Conservation (phyloP, 2,329 filamentous ascomycete species). For the Aspergillus fischeri region DNA sequence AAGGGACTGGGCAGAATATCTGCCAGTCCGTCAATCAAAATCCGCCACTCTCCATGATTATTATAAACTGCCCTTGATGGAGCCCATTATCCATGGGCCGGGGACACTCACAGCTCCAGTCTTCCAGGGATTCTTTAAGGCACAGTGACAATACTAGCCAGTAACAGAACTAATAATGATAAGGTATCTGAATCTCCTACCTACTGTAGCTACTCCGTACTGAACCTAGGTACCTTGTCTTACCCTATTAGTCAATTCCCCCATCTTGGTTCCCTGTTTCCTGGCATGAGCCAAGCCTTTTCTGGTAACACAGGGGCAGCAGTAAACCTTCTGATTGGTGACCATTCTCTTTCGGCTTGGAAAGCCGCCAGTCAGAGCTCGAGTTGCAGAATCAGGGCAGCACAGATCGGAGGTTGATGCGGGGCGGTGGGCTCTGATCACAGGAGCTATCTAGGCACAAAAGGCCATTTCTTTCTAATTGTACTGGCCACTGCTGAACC, state of each 20-base stretch:
- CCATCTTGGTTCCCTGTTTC: not conserved
- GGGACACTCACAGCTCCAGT: not conserved
- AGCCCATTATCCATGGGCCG: not conserved
- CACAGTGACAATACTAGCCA: too few species aligned
- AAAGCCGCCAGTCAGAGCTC: conserved; percentile 2
- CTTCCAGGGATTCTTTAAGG: too few species aligned
- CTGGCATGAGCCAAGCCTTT: not conserved
- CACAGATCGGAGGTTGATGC: not conserved
- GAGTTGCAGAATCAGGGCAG: not conserved
- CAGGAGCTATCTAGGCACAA: too few species aligned
- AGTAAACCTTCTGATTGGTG: too few species aligned
- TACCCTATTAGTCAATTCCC: not conserved
- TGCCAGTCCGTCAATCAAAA: too few species aligned
- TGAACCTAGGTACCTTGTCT: not conserved
- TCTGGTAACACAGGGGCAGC: not conserved
- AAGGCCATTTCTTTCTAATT: too few species aligned
- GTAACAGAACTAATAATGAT: too few species aligned
- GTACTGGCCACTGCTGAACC: not conserved
- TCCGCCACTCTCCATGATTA: too few species aligned
- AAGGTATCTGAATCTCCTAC: too few species aligned
- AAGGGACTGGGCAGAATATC: not conserved
- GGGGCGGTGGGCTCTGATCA: not conserved
- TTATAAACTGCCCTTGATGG: too few species aligned
- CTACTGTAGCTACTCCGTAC: too few species aligned
- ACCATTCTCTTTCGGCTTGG: not conserved